Conservation (phyloP, 2,329 filamentous ascomycete genomes). For the Pezicula radicicola region DNA sequence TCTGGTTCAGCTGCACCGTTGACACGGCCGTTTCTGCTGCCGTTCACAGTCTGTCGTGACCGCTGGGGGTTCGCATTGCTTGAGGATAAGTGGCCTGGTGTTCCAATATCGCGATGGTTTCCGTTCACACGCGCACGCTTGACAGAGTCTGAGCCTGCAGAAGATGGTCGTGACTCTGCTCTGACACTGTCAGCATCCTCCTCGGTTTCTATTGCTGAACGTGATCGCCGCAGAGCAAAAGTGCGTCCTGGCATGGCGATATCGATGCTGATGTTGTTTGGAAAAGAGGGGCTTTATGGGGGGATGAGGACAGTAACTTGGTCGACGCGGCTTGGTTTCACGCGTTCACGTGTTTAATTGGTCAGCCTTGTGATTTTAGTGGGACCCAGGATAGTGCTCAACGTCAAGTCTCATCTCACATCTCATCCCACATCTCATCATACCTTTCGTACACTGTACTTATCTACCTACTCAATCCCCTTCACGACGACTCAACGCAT, state of each 20-base stretch:
- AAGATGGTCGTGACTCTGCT: conserved; percentile 11
- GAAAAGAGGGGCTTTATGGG: background rate
- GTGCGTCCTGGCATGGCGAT: conserved; percentile 1
- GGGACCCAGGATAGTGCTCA: background rate
- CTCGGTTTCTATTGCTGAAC: conserved; percentile 22
- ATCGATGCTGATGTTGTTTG: background rate
- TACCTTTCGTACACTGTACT: no score
- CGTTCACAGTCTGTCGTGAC: no score
- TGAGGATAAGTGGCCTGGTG: no score
- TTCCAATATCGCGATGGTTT: conserved; percentile 8
- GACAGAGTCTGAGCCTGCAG: conserved; percentile 5
- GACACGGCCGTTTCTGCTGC: background rate
- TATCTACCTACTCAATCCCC: no score
- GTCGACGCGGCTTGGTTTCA: background rate
- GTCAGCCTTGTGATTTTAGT: background rate
- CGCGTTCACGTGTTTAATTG: background rate
- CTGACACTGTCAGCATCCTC: conserved; percentile 17
- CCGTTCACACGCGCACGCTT: conserved; percentile 23
- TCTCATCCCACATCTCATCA: background rate
- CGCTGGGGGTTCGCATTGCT: conserved; percentile 6
- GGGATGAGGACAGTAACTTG: background rate
- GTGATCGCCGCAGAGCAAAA: conserved; percentile 11
- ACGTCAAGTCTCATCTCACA: background rate
- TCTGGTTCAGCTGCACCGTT: conserved; percentile 8
- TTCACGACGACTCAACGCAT: no score